These are phyloP conservation scores for Russula virescens DNA, from an alignment of 768 basidiomycete species.

Conservation along the genomic window DNA sequence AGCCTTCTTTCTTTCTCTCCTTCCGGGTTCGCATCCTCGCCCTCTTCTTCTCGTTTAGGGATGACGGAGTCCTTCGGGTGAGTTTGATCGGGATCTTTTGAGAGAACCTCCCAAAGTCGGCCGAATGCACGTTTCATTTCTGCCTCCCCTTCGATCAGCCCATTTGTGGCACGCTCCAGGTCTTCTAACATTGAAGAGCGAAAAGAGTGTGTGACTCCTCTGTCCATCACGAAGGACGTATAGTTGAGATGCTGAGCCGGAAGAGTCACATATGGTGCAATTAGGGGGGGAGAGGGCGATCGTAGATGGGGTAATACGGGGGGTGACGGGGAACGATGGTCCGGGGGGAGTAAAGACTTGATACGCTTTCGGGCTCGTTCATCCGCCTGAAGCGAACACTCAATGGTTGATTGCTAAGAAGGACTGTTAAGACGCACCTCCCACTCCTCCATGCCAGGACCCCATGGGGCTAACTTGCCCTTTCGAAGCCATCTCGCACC, in stretches of 20 bases:
- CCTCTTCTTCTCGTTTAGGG: slow-evolving; percentile 64
- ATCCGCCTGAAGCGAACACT: slow-evolving; percentile 49
- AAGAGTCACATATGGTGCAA: slow-evolving; percentile 69
- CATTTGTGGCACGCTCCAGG: slow-evolving; percentile 75
- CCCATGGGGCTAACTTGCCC: slow-evolving; percentile 82
- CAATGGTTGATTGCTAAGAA: slow-evolving; percentile 20
- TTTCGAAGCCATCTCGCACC: slow-evolving; percentile 78
- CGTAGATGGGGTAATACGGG: slow-evolving; percentile 69
- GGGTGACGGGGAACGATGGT: slow-evolving; percentile 63
- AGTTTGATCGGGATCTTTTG: slow-evolving; percentile 53
- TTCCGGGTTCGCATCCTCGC: slow-evolving; percentile 34
- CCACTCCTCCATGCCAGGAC: slow-evolving; percentile 79
- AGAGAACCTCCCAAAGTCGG: slow-evolving; percentile 74
- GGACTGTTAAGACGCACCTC: slow-evolving; percentile 47
- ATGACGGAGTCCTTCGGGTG: slow-evolving; percentile 39
- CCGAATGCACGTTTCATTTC: slow-evolving; percentile 69
- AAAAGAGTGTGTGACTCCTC: slow-evolving; percentile 77
- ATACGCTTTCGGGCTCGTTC: slow-evolving; percentile 80
- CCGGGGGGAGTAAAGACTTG: slow-evolving; percentile 55
- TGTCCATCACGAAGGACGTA: slow-evolving; percentile 82
- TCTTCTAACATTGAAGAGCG: slow-evolving; percentile 73
- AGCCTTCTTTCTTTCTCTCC: slow-evolving; percentile 41
- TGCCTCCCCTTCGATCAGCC: slow-evolving; percentile 78
- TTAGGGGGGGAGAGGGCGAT: slow-evolving; percentile 72
- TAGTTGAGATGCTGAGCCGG: slow-evolving; percentile 65